These are phyloP conservation scores for Boletus huronensis DNA, from an alignment of 768 basidiomycete species.

Conservation along the genomic window DNA sequence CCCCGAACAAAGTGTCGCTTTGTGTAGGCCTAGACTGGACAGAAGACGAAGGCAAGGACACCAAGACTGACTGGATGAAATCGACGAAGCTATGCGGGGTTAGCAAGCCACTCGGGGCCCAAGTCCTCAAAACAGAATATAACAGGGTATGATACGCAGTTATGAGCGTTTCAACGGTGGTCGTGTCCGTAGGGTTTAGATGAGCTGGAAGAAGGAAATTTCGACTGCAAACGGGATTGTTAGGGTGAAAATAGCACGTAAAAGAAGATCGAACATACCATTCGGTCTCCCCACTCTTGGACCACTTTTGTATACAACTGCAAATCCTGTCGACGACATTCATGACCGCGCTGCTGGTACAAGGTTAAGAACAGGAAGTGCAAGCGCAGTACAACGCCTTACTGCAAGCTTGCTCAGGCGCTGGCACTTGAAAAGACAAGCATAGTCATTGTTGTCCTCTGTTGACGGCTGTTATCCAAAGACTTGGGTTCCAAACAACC, in stretches of 20 bases:
- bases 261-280: conserved; percentile 43
- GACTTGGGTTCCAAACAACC: conserved; percentile 20
- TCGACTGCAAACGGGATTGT: conserved; percentile 43
- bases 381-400: conserved; percentile 14
- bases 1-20: conserved; percentile 52
- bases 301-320: conserved; percentile 51
- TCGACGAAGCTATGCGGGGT: conserved; percentile 50
- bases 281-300: conserved; percentile 55
- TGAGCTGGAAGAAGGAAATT: conserved; percentile 58
- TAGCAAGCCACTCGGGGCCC: conserved; percentile 47
- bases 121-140: conserved; percentile 53
- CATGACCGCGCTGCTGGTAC: conserved; percentile 38
- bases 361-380: conserved; percentile 10
- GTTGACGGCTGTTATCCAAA: conserved; percentile 26
- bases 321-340: conserved; percentile 56
- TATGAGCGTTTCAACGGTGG: conserved; percentile 52
- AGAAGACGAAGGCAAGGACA: conserved; percentile 66
- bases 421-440: conserved; percentile 17
- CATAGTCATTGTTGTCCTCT: conserved; percentile 26
- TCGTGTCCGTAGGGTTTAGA: conserved; percentile 52
- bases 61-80: conserved; percentile 62
- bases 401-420: conserved; percentile 15
- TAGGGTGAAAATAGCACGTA: conserved; percentile 16
- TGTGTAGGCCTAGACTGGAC: conserved; percentile 34
- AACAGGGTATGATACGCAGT: conserved; percentile 70